Evolutionary conservation across 2,329 filamentous ascomycete genomes (phyloP), one percentile per base, ranked within the genome.

Genomic region (Epichloe sibirici): DNA sequence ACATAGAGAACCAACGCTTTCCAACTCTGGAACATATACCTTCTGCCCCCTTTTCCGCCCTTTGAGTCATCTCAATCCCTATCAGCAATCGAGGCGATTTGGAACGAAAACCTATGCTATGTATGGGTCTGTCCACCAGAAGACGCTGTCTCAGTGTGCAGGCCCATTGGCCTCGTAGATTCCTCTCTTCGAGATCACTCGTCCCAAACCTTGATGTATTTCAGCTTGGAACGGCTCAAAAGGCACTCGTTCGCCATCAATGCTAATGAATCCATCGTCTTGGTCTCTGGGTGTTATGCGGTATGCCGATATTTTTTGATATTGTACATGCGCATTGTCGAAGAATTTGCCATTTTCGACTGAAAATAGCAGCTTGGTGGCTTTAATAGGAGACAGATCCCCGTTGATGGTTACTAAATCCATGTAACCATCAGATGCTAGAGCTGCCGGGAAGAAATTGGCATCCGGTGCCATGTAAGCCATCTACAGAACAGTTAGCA

Each of bases 181-280:
- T 55, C 82, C 86, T 31, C 74, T 80, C 69, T 85, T 88, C 48
- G 88, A 88, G 57, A 97, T 72, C n/a, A 91, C 86, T 4, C 86
- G 88, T 1, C 88, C 93, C 25, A 98, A 73, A 0, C 85, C 86
- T 50, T 74, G 78, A 66, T 96, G 89, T 6, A 96, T 77, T 69
- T 98, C 93, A 2, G 84, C 88, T 71, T 98, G 93, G 65, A 96
- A 94, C 0, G 88, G 86, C 60, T 85, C 85, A 65, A 95, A 97
- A 0, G 89, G 86, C 3, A 95, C 76, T 51, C 79, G 78, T 70
- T 98, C 93, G 39, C 93, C 93, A 63, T 97, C 93, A 58, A 98
- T 89, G 65, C 89, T 94, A 65, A 98, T 94, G 66, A 87, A 93
- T 2, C 91, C 91, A 56, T 83, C 77, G 40, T 79, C 72, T 61